Evolutionary conservation across 768 basidiomycete genomes (phyloP).

Genomic region (Boletus vermiculosoides): DNA sequence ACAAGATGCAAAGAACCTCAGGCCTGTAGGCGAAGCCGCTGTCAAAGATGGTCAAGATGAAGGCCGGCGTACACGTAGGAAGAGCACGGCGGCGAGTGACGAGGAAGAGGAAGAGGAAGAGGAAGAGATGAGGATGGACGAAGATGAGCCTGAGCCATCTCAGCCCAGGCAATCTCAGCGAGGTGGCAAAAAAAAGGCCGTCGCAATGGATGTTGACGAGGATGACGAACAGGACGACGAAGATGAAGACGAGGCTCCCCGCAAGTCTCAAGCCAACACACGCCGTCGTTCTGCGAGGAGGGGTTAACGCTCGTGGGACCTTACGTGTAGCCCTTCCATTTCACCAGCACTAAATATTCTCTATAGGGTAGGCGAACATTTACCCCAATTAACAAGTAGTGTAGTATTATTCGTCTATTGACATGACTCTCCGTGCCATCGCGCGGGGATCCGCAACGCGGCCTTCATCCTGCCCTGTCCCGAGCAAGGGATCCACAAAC

Average conservation of each 20-base stretch:
- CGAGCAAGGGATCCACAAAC: constrained; percentile 54
- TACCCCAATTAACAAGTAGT: constrained; percentile 15
- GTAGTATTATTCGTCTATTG: constrained; percentile 31
- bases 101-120: constrained; percentile 48
- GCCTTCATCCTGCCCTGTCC: constrained; percentile 39
- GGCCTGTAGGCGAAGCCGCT: constrained; percentile 68
- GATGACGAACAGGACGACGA: constrained; percentile 33
- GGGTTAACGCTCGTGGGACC: constrained; percentile 8
- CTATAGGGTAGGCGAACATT: constrained; percentile 14
- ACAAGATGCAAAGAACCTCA: constrained; percentile 44
- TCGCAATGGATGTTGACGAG: constrained; percentile 45
- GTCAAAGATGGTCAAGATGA: constrained; percentile 58
- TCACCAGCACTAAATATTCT: neutral
- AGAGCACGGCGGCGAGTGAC: constrained; percentile 36
- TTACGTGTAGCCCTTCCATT: neutral
- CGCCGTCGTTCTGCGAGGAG: constrained; percentile 23
- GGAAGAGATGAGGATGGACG: constrained; percentile 38
- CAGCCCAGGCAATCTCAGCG: constrained; percentile 30
- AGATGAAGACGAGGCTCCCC: constrained; percentile 23
- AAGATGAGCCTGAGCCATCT: constrained; percentile 33
- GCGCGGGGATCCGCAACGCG: constrained; percentile 36
- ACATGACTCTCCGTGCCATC: constrained; percentile 9
- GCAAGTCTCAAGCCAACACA: constrained; percentile 14
- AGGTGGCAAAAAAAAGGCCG: constrained; percentile 29
- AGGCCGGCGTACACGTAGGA: constrained; percentile 36